Evolutionary conservation across 768 basidiomycete genomes (phyloP).

Genomic region (Tephrocybe sp.): DNA sequence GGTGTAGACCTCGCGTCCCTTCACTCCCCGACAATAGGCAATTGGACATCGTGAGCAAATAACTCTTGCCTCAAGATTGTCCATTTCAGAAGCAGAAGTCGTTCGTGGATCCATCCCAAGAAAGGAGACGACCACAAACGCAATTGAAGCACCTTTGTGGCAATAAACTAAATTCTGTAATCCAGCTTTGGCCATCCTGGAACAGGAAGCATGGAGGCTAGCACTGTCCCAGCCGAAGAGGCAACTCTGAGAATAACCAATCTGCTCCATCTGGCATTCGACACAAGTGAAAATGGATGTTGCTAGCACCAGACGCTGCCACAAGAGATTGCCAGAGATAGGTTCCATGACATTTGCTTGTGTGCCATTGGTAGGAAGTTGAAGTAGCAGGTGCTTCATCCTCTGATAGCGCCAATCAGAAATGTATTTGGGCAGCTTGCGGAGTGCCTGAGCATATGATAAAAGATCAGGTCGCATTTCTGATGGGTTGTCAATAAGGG

Average conservation of each 20-base stretch:
- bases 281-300: too few species aligned
- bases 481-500: background rate
- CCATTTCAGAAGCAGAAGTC: too few species aligned
- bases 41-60: too few species aligned
- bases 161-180: too few species aligned
- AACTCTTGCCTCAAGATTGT: too few species aligned
- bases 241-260: background rate
- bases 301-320: too few species aligned
- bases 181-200: too few species aligned
- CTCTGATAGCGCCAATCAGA: background rate
- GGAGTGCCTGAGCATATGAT: background rate
- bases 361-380: background rate
- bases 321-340: background rate
- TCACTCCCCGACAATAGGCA: background rate
- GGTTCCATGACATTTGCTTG: background rate
- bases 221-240: slow-evolving; percentile 3
- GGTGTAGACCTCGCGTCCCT: too few species aligned
- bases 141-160: too few species aligned
- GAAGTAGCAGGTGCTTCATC: background rate
- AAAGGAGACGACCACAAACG: too few species aligned
- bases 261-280: background rate
- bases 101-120: too few species aligned
- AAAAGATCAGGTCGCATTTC: background rate
- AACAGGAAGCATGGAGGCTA: too few species aligned
- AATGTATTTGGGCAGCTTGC: background rate